phyloP scores from a whole-genome alignment of 768 basidiomycete species.

The Hortiboletus campestris region DNA sequence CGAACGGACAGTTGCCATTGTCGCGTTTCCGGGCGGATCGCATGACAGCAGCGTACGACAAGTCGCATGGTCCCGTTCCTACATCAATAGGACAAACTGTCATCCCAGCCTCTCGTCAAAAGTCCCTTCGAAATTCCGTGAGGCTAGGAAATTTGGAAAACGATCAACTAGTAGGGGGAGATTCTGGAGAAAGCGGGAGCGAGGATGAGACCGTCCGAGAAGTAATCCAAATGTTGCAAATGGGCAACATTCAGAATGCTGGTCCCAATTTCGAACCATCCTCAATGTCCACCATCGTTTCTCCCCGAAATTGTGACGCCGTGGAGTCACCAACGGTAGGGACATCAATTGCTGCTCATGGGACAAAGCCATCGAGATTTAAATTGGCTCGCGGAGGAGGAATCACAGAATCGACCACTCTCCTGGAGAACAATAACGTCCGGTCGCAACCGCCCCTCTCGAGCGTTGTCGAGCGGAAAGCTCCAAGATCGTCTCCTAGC shows the following conservation, averaged over 20 bases:
- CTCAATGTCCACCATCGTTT: background rate
- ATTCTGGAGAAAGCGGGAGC: constrained; percentile 51
- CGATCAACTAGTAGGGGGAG: constrained; percentile 49
- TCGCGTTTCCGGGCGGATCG: constrained; percentile 67
- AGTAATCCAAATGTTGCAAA: constrained; percentile 48
- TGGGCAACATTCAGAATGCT: constrained; percentile 51
- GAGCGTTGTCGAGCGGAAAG: constrained; percentile 26
- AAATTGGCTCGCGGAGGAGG: constrained; percentile 24
- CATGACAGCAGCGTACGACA: constrained; percentile 47
- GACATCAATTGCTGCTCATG: constrained; percentile 7
- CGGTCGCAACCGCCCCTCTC: constrained; percentile 33
- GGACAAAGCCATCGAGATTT: constrained; percentile 49
- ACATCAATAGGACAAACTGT: constrained; percentile 43
- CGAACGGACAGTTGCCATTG: constrained; percentile 46
- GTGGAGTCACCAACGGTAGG: background rate
- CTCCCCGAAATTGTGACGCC: background rate
- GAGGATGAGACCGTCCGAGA: constrained; percentile 52
- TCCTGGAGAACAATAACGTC: constrained; percentile 32
- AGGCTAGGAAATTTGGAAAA: constrained; percentile 57
- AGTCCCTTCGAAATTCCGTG: constrained; percentile 51
- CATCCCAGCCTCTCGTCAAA: constrained; percentile 43
- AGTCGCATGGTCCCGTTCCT: constrained; percentile 35
- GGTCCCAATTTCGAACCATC: constrained; percentile 42
- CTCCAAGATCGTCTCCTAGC: constrained; percentile 2
- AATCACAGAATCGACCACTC: constrained; percentile 7